A percentile compares a stretch with the other conserved stretches of the same genome.
These are phyloP conservation scores for Aspergillus fructus DNA, from an alignment of 2,329 filamentous ascomycete genomes.

Conservation along the genomic window DNA sequence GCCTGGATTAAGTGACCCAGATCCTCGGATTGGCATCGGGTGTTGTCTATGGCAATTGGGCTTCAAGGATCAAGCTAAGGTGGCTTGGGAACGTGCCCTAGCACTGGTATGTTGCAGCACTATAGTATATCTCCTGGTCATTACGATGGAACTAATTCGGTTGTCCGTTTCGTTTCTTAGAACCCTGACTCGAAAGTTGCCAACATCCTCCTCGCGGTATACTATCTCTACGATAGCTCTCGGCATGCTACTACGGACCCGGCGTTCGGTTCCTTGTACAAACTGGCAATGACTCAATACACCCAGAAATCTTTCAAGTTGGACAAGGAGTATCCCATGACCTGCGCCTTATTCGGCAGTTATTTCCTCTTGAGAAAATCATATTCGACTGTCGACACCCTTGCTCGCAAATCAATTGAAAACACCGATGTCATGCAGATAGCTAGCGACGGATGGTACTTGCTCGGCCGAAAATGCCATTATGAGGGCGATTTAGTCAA, in stretches of 20 bases:
- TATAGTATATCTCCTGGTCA: not conserved
- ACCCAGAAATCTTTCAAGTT: slow-evolving; percentile 91
- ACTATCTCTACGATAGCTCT: slow-evolving; percentile 83
- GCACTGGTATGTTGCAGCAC: slow-evolving; percentile 58
- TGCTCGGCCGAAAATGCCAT: slow-evolving; percentile 88
- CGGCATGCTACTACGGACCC: slow-evolving; percentile 80
- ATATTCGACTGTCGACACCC: slow-evolving; percentile 75
- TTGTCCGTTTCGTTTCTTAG: slow-evolving; percentile 23
- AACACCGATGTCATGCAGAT: slow-evolving; percentile 95
- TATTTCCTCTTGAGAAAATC: slow-evolving; percentile 86
- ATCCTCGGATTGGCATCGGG: slow-evolving; percentile 92
- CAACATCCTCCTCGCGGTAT: slow-evolving; percentile 84
- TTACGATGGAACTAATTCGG: slow-evolving; percentile 4
- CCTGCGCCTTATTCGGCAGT: slow-evolving; percentile 83
- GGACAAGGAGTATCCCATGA: slow-evolving; percentile 86
- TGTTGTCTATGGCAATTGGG: slow-evolving; percentile 97
- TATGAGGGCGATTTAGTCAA: slow-evolving; percentile 71
- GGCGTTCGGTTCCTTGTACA: slow-evolving; percentile 81
- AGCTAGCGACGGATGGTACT: slow-evolving; percentile 96
- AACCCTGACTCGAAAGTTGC: slow-evolving; percentile 83
- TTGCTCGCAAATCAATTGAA: slow-evolving; percentile 91
- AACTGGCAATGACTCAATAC: slow-evolving; percentile 90
- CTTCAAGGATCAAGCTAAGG: slow-evolving; percentile 87
- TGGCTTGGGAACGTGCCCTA: slow-evolving; percentile 83
- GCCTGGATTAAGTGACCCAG: slow-evolving; percentile 85